Evolutionary conservation across 2,329 filamentous ascomycete species (phyloP).

Genomic region (Pseudogymnoascus sp.): DNA sequence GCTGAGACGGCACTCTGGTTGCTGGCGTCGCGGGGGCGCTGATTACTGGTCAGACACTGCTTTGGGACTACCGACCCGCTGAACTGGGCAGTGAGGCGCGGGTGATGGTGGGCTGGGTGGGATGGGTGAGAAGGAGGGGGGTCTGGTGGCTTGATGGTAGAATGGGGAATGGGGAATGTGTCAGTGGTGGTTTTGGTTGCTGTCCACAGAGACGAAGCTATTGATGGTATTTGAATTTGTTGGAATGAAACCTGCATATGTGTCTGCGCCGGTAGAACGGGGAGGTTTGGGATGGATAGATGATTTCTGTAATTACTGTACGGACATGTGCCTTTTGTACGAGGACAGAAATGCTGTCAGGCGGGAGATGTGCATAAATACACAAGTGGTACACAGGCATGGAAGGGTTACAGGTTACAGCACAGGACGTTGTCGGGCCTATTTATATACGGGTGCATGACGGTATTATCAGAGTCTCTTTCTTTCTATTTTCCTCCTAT

Average conservation of each 20-base stretch:
- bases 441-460: neutral
- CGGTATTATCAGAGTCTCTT: neutral
- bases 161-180: neutral
- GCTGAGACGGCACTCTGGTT: constrained; percentile 5
- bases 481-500: neutral
- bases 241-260: neutral
- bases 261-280: neutral
- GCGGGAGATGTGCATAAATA: neutral
- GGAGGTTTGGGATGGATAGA: neutral
- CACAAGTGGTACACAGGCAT: neutral
- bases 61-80: constrained; percentile 3
- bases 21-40: neutral
- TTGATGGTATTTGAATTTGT: neutral
- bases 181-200: neutral
- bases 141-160: neutral
- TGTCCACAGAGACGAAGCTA: neutral
- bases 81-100: neutral
- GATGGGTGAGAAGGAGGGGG: neutral
- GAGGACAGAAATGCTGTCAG: neutral
- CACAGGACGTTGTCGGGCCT: neutral
- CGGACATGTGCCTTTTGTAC: neutral
- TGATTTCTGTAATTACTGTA: neutral
- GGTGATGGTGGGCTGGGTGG: neutral
- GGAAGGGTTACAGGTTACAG: constrained; percentile 4
- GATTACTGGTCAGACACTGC: neutral